phyloP scores from a whole-genome alignment of 202 grass and related monocot genomes.

The Brachypodium distachyon region DNA sequence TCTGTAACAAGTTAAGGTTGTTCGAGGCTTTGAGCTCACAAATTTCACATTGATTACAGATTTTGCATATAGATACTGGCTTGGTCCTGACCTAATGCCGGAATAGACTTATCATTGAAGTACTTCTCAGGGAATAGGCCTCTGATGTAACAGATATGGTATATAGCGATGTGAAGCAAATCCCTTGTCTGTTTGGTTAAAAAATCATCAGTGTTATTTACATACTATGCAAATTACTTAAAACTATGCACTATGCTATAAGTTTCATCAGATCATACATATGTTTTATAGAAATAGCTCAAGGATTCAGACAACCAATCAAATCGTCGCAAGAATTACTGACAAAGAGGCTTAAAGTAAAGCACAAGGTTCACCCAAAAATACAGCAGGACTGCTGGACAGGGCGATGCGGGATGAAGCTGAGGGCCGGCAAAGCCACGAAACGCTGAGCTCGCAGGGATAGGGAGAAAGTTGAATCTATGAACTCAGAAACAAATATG shows the following conservation, averaged over 20 bases:
- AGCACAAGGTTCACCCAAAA: not conserved
- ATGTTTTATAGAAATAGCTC: not conserved
- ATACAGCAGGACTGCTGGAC: too few species aligned
- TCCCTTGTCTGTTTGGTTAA: constrained; percentile 78
- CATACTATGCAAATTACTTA: not conserved
- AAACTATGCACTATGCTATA: not conserved
- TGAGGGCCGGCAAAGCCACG: too few species aligned
- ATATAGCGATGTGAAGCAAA: constrained; percentile 92
- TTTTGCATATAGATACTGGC: not conserved
- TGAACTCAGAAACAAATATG: too few species aligned
- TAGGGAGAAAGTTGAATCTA: too few species aligned
- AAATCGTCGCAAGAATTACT: not conserved
- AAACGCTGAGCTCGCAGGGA: too few species aligned
- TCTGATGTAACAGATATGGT: constrained; percentile 97
- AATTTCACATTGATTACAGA: not conserved
- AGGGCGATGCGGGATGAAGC: too few species aligned
- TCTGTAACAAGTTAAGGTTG: constrained; percentile 19
- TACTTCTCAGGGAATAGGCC: constrained; percentile 95
- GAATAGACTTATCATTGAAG: constrained; percentile 95
- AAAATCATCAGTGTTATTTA: constrained; percentile 8
- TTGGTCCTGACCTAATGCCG: constrained; percentile 66
- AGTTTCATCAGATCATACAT: not conserved
- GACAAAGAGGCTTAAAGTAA: not conserved
- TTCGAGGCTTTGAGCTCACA: not conserved
- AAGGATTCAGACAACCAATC: not conserved